A percentile compares a stretch with the other conserved stretches of the same genome.
Conservation (phyloP, 2,329 filamentous ascomycete species). For the Hypoxylon sp. region DNA sequence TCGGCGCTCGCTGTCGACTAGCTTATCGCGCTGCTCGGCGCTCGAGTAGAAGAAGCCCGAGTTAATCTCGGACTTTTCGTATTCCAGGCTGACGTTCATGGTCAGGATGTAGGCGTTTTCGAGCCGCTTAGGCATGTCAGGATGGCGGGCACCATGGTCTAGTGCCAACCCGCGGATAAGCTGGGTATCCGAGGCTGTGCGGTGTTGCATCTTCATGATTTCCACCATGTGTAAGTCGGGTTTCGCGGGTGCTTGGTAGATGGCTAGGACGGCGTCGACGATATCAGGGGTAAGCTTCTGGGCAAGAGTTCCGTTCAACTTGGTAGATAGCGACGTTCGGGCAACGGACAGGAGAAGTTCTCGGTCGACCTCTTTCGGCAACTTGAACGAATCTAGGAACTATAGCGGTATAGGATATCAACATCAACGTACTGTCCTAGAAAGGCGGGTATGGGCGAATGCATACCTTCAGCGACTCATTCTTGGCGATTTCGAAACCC, state of each 20-base stretch:
- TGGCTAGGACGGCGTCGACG: conserved; percentile 94
- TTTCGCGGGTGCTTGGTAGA: conserved; percentile 88
- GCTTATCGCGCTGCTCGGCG: conserved; percentile 95
- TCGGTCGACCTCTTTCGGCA: conserved; percentile 85
- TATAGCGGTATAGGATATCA: no score
- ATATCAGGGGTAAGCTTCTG: conserved; percentile 93
- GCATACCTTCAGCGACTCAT: conserved; percentile 81
- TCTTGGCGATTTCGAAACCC: conserved; percentile 96
- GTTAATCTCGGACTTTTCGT: conserved; percentile 99
- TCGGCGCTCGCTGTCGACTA: conserved; percentile 94
- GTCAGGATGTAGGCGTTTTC: conserved; percentile 96
- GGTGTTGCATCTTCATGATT: conserved; percentile 99
- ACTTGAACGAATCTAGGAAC: conserved; percentile 96
- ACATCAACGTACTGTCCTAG: conserved; percentile 14
- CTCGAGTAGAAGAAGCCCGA: conserved; percentile 98
- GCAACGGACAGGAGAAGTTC: conserved; percentile 94
- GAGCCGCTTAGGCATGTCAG: conserved; percentile 96
- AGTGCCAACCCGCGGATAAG: conserved; percentile 91
- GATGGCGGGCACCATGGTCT: conserved; percentile 94
- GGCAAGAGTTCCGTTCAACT: conserved; percentile 88
- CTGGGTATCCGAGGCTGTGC: conserved; percentile 93
- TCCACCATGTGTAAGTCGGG: conserved; percentile 99
- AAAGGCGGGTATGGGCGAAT: background rate
- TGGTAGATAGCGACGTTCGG: conserved; percentile 92
- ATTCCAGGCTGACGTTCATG: conserved; percentile 95